A percentile compares a stretch with the other conserved stretches of the same genome.
These are phyloP conservation scores for Musa troglodytarum DNA, from an alignment of 176 grass and related monocot species.

Conservation along the genomic window DNA sequence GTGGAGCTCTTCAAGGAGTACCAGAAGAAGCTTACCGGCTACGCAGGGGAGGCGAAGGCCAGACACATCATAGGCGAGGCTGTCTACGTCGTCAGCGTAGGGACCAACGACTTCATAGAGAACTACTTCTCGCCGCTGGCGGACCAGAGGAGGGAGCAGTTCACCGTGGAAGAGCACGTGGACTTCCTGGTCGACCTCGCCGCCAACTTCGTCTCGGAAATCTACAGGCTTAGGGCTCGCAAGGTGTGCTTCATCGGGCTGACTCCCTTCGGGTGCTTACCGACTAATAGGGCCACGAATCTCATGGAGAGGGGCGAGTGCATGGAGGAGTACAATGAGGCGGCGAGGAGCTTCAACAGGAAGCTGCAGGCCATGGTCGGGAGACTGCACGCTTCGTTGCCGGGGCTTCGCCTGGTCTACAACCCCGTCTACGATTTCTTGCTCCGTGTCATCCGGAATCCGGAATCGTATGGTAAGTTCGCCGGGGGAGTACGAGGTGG, in stretches of 20 bases:
- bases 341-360: conserved; percentile 56
- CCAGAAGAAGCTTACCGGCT: conserved; percentile 23
- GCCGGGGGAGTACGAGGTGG: no score
- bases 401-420: conserved; percentile 35
- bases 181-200: conserved; percentile 53
- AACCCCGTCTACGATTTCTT: conserved; percentile 36
- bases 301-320: conserved; percentile 32
- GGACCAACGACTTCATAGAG: conserved; percentile 89
- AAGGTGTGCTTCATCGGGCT: conserved; percentile 63
- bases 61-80: conserved; percentile 46
- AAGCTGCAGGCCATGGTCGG: conserved; percentile 52
- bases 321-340: conserved; percentile 58
- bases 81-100: conserved; percentile 64
- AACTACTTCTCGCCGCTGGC: conserved; percentile 70
- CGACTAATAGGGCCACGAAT: conserved; percentile 54
- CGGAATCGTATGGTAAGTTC: conserved; percentile 38
- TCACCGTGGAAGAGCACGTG: conserved; percentile 42
- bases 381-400: conserved; percentile 3
- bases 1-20: conserved; percentile 86
- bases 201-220: conserved; percentile 38
- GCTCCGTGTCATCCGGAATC: conserved; percentile 42
- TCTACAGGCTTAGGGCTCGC: conserved; percentile 51
- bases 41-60: conserved; percentile 25
- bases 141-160: conserved; percentile 36
- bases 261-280: conserved; percentile 70